These are phyloP conservation scores for Leccinum disarticulatum DNA, from an alignment of 768 basidiomycete species.

Conservation along the genomic window DNA sequence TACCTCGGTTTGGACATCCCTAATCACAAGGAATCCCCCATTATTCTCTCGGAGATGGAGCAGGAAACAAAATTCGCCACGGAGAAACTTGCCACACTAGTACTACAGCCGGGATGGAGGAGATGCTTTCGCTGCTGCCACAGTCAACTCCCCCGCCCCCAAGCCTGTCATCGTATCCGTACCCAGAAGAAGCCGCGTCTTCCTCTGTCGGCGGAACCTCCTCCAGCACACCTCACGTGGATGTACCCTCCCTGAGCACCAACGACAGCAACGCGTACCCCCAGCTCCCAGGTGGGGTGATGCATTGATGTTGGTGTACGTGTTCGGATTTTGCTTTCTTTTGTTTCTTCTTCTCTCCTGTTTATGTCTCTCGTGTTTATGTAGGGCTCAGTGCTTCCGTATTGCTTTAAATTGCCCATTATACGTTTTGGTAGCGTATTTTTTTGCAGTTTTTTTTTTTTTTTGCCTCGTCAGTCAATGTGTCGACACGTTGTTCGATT, in stretches of 20 bases:
- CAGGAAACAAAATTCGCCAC: too few relatives aligned
- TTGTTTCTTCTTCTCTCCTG: too few relatives aligned
- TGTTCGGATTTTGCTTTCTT: neutral
- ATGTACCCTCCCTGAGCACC: slow-evolving; percentile 19
- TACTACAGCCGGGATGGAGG: too few relatives aligned
- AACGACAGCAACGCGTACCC: slow-evolving; percentile 22
- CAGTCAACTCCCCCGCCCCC: slow-evolving; percentile 13
- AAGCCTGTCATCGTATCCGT: neutral
- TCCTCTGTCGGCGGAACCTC: too few relatives aligned
- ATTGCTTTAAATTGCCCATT: too few relatives aligned
- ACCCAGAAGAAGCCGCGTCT: neutral
- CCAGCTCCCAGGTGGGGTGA: slow-evolving; percentile 36
- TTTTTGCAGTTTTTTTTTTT: neutral
- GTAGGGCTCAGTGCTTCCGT: neutral
- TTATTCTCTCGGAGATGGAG: too few relatives aligned
- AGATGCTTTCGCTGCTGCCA: slow-evolving; percentile 45
- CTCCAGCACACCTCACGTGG: neutral
- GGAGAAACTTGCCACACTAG: too few relatives aligned
- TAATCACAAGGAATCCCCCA: too few relatives aligned
- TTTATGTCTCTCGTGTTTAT: neutral
- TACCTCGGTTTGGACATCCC: too few relatives aligned
- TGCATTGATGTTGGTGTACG: neutral
- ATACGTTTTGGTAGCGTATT: slow-evolving; percentile 4
- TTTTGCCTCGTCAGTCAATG: neutral
- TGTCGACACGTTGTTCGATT: neutral